Evolutionary conservation across 1,284 basidiomycete species (phyloP).

Genomic region (Papiliotrema nemorosa): DNA sequence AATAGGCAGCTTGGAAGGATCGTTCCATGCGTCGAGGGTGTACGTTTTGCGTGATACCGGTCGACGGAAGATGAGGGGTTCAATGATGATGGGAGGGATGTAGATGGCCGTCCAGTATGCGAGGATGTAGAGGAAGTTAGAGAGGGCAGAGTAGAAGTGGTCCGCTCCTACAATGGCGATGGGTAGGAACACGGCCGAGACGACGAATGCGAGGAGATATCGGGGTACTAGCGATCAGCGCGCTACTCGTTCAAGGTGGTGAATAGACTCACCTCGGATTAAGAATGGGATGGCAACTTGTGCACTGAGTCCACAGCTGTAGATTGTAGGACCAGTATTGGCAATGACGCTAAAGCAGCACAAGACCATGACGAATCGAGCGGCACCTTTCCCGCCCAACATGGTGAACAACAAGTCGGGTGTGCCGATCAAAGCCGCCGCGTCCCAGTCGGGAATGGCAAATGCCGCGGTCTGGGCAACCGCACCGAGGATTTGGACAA

Average conservation of each 20-base stretch:
- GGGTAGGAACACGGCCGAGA: conserved; percentile 64
- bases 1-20: conserved; percentile 38
- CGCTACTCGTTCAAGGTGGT: not conserved
- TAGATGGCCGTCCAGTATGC: conserved; percentile 49
- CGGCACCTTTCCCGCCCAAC: conserved; percentile 64
- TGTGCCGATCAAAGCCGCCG: conserved; percentile 58
- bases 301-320: conserved; percentile 76
- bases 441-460: conserved; percentile 65
- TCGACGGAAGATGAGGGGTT: conserved; percentile 44
- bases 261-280: conserved; percentile 27
- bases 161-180: conserved; percentile 41
- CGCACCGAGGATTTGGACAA: conserved; percentile 72
- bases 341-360: conserved; percentile 62
- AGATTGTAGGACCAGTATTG: conserved; percentile 79
- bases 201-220: conserved; percentile 78
- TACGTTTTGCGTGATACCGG: conserved; percentile 39
- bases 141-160: conserved; percentile 41
- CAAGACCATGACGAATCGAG: conserved; percentile 75
- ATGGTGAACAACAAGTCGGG: conserved; percentile 74
- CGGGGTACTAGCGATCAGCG: conserved; percentile 72
- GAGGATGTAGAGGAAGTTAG: conserved; percentile 47
- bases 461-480: conserved; percentile 52
- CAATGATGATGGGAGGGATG: conserved; percentile 42
- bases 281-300: conserved; percentile 69
- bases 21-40: conserved; percentile 41